Evolutionary conservation across 2,329 filamentous ascomycete genomes (phyloP).

Genomic region (Neonectria faginata): DNA sequence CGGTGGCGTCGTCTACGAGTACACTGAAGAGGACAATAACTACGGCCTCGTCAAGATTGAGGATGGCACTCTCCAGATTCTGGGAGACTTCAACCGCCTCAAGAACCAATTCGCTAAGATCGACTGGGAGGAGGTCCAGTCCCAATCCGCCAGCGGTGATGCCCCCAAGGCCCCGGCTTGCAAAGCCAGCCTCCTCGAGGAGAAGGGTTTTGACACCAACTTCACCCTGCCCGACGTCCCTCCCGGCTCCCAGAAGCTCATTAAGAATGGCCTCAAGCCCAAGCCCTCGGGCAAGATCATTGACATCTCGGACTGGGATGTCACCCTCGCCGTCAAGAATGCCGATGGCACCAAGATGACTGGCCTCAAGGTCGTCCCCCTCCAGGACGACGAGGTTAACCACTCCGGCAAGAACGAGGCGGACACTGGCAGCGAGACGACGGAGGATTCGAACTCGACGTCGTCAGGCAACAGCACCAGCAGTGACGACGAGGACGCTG

Average conservation of each 20-base stretch:
- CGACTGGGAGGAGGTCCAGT: slow-evolving; percentile 75
- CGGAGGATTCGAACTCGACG: slow-evolving; percentile 32
- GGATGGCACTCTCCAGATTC: slow-evolving; percentile 67
- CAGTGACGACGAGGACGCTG: slow-evolving; percentile 43
- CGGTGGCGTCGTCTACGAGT: slow-evolving; percentile 86
- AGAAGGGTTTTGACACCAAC: slow-evolving; percentile 77
- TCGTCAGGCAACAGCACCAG: slow-evolving; percentile 34
- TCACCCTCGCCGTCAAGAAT: slow-evolving; percentile 59
- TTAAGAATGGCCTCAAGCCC: slow-evolving; percentile 78
- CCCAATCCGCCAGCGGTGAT: slow-evolving; percentile 67
- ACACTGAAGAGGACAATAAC: slow-evolving; percentile 75
- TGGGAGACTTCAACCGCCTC: slow-evolving; percentile 78
- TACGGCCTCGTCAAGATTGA: slow-evolving; percentile 74
- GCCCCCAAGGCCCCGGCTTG: slow-evolving; percentile 71
- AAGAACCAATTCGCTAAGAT: slow-evolving; percentile 80
- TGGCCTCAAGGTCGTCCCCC: slow-evolving; percentile 61
- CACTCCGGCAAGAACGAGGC: slow-evolving; percentile 57
- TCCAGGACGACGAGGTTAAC: slow-evolving; percentile 60
- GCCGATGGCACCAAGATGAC: slow-evolving; percentile 56
- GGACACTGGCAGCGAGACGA: slow-evolving; percentile 48
- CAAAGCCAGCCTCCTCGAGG: slow-evolving; percentile 72
- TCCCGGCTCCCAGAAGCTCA: slow-evolving; percentile 75
- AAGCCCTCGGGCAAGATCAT: slow-evolving; percentile 76
- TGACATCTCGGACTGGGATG: slow-evolving; percentile 71
- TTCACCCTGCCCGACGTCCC: slow-evolving; percentile 82